Conservation (phyloP, 345 rosid genomes). For the Linum tenue region DNA sequence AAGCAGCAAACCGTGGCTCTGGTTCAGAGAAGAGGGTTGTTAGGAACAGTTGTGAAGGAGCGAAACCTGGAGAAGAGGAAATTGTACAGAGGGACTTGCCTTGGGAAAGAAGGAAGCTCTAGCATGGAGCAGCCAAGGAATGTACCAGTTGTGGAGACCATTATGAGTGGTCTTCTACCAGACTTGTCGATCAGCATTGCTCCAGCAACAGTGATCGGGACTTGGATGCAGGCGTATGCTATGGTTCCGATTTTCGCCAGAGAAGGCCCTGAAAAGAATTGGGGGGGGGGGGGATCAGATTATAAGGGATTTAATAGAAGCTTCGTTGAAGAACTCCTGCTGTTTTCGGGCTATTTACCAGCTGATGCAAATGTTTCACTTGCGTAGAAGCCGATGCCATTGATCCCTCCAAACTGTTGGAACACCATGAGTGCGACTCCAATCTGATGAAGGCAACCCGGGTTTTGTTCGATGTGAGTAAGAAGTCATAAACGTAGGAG, state of each 20-base stretch:
- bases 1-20: conserved; percentile 49
- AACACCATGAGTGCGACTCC: conserved; percentile 79
- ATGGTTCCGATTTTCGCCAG: conserved; percentile 68
- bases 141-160: conserved; percentile 80
- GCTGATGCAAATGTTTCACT: conserved; percentile 81
- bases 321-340: no score
- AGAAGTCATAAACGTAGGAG: background rate
- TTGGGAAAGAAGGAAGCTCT: conserved; percentile 67
- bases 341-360: conserved; percentile 29
- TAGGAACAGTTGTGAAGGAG: background rate
- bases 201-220: conserved; percentile 70
- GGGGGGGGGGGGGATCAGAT: background rate
- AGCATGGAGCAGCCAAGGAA: conserved; percentile 70
- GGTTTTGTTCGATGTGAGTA: conserved; percentile 1
- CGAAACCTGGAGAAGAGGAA: background rate
- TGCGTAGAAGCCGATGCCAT: conserved; percentile 75
- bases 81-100: conserved; percentile 25
- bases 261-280: conserved; percentile 45
- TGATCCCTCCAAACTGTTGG: conserved; percentile 81
- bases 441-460: conserved; percentile 36
- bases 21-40: conserved; percentile 7
- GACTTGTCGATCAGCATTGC: conserved; percentile 64
- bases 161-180: conserved; percentile 85
- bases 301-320: background rate
- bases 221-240: conserved; percentile 80